Conservation (phyloP, 768 basidiomycete species). For the Auriscalpium orientale region DNA sequence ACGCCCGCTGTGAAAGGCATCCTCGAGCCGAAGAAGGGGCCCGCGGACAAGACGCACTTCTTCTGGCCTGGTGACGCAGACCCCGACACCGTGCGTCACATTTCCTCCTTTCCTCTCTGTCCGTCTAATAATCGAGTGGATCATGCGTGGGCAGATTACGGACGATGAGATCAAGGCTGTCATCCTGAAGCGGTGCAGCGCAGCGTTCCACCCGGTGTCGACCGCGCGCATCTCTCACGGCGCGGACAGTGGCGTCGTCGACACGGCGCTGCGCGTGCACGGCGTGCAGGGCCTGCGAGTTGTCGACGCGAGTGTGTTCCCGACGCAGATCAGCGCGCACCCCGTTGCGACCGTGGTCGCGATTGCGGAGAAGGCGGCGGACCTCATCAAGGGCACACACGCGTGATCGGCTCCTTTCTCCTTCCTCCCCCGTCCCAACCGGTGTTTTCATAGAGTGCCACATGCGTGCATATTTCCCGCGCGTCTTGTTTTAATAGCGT, state of each 20-base stretch:
- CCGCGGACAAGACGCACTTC: not conserved
- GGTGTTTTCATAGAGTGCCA: no score
- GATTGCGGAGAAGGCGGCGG: slow-evolving; percentile 7
- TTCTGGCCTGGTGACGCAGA: slow-evolving; percentile 5
- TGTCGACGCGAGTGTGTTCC: slow-evolving; percentile 15
- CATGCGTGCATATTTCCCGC: no score
- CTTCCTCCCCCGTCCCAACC: no score
- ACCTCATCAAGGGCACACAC: slow-evolving; percentile 4
- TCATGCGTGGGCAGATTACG: not conserved
- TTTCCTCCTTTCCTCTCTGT: not conserved
- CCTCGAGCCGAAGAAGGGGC: not conserved
- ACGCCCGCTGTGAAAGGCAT: slow-evolving; percentile 1
- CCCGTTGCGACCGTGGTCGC: slow-evolving; percentile 1
- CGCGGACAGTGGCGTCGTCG: slow-evolving; percentile 29
- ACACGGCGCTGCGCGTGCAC: slow-evolving; percentile 31
- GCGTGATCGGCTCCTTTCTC: not conserved
- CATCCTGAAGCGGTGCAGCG: not conserved
- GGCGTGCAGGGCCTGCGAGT: slow-evolving; percentile 34
- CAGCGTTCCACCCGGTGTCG: slow-evolving; percentile 24
- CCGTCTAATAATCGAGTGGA: not conserved
- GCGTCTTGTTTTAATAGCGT: no score
- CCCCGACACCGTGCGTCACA: not conserved
- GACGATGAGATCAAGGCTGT: slow-evolving; percentile 2
- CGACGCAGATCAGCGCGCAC: not conserved
- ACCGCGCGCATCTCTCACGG: not conserved